Percentiles rank a stretch among this genome's conserved stretches.
These are phyloP conservation scores for Tinospora cordifolia DNA, from an alignment of 164 flowering plant genomes.

Conservation along the genomic window DNA sequence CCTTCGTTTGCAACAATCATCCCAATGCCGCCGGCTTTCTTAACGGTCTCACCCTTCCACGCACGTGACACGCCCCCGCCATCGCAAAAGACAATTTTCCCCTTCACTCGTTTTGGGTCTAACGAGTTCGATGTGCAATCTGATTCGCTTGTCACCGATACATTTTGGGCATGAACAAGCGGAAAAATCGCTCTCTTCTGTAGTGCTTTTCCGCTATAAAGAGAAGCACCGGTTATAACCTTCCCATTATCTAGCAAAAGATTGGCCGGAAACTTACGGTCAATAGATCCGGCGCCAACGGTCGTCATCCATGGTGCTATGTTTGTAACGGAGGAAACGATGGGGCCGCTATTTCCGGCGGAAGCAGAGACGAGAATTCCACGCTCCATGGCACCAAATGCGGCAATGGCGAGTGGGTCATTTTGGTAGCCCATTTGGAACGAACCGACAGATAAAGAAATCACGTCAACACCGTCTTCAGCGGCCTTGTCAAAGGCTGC, in stretches of 20 bases:
- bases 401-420: constrained; percentile 81
- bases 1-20: constrained; percentile 89
- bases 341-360: constrained; percentile 94
- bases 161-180: constrained; percentile 65
- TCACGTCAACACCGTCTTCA: constrained; percentile 76
- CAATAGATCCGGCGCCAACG: constrained; percentile 86
- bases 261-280: constrained; percentile 77
- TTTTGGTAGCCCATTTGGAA: no score
- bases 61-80: constrained; percentile 76
- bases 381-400: constrained; percentile 58
- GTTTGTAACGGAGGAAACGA: constrained; percentile 73
- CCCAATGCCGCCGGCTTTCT: constrained; percentile 75
- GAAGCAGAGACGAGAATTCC: constrained; percentile 90
- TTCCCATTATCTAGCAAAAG: constrained; percentile 72
- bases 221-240: constrained; percentile 48
- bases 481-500: constrained; percentile 88
- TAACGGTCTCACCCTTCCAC: constrained; percentile 78
- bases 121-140: no score
- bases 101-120: constrained; percentile 49
- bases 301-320: constrained; percentile 94
- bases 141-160: no score
- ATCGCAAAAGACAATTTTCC: constrained; percentile 84
- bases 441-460: constrained; percentile 81
- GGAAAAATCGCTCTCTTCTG: no score
- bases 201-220: no score